Evolutionary conservation across 805 yeast species (phyloP).

Genomic region (Nadsonia fulvescens): DNA sequence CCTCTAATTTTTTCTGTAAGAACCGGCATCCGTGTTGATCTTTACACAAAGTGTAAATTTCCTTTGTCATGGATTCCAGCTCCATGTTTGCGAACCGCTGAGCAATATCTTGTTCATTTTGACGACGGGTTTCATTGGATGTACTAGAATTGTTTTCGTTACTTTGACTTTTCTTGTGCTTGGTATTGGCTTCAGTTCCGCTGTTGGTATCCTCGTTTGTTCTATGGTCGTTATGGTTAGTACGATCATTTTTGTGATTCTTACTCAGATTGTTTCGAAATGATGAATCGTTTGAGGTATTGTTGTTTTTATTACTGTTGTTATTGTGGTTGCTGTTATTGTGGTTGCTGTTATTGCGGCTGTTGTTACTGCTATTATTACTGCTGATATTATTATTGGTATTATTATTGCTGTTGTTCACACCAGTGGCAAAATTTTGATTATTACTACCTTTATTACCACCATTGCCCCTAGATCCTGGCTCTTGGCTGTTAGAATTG

Average conservation of each 20-base stretch:
- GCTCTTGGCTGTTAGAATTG: too few relatives aligned
- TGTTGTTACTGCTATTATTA: too few relatives aligned
- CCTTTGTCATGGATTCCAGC: conserved; percentile 30
- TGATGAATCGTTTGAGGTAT: too few relatives aligned
- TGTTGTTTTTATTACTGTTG: conserved; percentile 1
- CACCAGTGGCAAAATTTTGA: too few relatives aligned
- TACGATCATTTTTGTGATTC: too few relatives aligned
- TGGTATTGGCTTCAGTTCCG: conserved; percentile 3
- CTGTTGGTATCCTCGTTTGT: conserved; percentile 2
- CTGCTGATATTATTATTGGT: conserved; percentile 1
- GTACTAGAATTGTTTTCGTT: conserved; percentile 3
- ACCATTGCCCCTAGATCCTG: too few relatives aligned
- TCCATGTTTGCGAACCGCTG: conserved; percentile 22
- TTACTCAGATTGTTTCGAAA: too few relatives aligned
- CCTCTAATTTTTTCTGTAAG: conserved; percentile 70
- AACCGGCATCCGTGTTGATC: conserved; percentile 96
- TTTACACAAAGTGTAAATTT: conserved; percentile 67
- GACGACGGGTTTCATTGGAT: conserved; percentile 4
- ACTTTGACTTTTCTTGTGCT: conserved; percentile 4
- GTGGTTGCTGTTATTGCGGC: conserved; percentile 5
- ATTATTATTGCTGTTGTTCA: conserved; percentile 5
- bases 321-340: not conserved
- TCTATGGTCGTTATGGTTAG: conserved; percentile 2
- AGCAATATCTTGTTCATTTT: conserved; percentile 11
- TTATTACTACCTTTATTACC: too few relatives aligned